Conservation (phyloP, 768 basidiomycete genomes). For the Tricholoma hemisulphureum region DNA sequence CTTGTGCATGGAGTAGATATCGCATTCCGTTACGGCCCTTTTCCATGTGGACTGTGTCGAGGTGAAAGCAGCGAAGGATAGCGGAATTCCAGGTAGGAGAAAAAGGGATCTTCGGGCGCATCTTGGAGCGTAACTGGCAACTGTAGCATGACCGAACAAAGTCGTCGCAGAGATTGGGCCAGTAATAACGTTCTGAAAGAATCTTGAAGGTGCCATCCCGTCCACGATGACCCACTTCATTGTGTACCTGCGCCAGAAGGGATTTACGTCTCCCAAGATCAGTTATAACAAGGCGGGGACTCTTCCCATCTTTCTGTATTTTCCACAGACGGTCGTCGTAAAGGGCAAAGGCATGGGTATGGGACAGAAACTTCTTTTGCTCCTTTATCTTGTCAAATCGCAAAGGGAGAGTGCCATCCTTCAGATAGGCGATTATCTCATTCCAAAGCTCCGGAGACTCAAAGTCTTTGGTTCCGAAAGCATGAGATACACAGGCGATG, state of each 20-base stretch:
- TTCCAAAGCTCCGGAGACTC: conserved; percentile 12
- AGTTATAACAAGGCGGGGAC: conserved; percentile 25
- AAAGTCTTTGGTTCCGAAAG: conserved; percentile 9
- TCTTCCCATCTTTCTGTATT: conserved; percentile 3
- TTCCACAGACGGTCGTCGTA: conserved; percentile 19
- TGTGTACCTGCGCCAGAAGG: conserved; percentile 25
- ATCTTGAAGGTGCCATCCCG: conserved; percentile 21
- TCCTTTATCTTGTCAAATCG: too few species aligned
- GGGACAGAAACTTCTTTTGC: too few species aligned
- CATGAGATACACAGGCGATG: conserved; percentile 1
- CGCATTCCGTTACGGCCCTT: too few species aligned
- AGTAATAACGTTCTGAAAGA: conserved; percentile 28
- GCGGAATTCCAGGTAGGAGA: conserved; percentile 13
- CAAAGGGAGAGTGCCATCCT: not conserved
- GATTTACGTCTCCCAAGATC: conserved; percentile 5
- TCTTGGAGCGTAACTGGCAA: conserved; percentile 28
- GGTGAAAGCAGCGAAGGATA: too few species aligned
- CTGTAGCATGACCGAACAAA: conserved; percentile 30
- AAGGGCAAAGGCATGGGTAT: conserved; percentile 19
- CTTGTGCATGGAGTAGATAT: conserved; percentile 27
- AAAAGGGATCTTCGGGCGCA: conserved; percentile 20
- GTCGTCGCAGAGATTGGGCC: conserved; percentile 31
- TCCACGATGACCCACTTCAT: too few species aligned
- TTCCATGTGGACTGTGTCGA: too few species aligned
- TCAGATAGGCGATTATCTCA: conserved; percentile 18